phyloP scores from a whole-genome alignment of 2,329 filamentous ascomycete genomes.

The Tothia fuscella region DNA sequence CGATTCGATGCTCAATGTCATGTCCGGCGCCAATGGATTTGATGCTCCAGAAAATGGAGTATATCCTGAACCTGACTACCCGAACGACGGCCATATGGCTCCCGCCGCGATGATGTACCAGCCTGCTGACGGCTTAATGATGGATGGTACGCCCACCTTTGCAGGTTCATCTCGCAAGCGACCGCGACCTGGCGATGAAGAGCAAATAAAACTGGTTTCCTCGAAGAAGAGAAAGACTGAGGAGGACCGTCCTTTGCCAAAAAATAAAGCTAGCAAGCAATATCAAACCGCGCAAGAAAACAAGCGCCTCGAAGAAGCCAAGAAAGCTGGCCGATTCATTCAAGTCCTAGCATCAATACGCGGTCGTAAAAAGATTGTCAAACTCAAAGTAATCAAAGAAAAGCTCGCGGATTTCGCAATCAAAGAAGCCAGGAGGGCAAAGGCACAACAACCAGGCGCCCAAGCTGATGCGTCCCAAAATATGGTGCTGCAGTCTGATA shows the following conservation, averaged over 20 bases:
- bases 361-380: conserved; percentile 32
- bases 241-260: conserved; percentile 18
- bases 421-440: conserved; percentile 18
- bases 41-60: background rate
- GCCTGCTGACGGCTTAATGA: no score
- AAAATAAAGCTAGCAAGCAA: conserved; percentile 33
- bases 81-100: conserved; percentile 12
- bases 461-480: conserved; percentile 12
- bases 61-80: conserved; percentile 5
- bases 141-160: no score
- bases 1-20: background rate
- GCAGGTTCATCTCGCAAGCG: conserved; percentile 22
- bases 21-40: background rate
- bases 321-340: conserved; percentile 33
- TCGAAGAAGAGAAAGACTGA: conserved; percentile 17
- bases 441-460: background rate
- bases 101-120: conserved; percentile 4
- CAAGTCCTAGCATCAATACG: conserved; percentile 34
- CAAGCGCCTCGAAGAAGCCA: conserved; percentile 29
- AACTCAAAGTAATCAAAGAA: conserved; percentile 24
- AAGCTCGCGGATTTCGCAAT: conserved; percentile 23
- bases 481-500: conserved; percentile 26
- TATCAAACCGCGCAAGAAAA: conserved; percentile 37
- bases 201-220: conserved; percentile 15
- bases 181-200: conserved; percentile 18